Evolutionary conservation across 2,329 filamentous ascomycete genomes (phyloP), one percentile per base, ranked within the genome.

Genomic region (Zymoseptoria crescenta): DNA sequence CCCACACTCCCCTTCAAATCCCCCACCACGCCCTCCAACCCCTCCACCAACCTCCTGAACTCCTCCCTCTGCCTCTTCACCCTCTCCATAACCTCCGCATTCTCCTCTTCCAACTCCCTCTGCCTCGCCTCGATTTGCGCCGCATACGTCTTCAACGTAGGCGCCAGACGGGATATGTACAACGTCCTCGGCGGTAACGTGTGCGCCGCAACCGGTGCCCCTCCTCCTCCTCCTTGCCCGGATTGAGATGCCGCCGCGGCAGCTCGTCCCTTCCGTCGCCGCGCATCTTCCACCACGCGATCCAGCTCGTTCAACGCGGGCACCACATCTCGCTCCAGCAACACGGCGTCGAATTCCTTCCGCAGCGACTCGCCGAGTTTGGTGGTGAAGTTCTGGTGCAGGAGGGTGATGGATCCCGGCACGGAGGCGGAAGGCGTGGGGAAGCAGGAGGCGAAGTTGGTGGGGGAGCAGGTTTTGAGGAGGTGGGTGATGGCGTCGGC

Each of bases 361-460:
- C 72, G 63, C 66, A 68, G 61, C 55, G 79, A 78, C 62, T 81
- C 79, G 64, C 84, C 81, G 56, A 87, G 70, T 64, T 84, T 80
- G 55, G 78, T 77, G 49, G 82, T 81, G 63, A 87, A 77, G 63
- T 86, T 81, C 56, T 79, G 75, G 73, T 83, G 82, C 21, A 87
- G 74, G 3, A 77, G 76, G 65, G 83, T 79, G 59, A 87, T 68
- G 49, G 78, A 79, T 27, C 79, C 79, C 1, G 82, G 80, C 9
- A 81, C 81, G 65, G 84, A 76, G 65, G 77, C 74, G 19, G 83
- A 81, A 1, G 83, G 80, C 0, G 84, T 87, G 0, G 84, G 84
- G 64, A 87, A 87, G 66, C 84, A 87, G 24, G 81, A 75, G 0
- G 82, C 78, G 69, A 87, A 87, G 65, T 85, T 86, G 54, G 76